Percentiles rank a stretch among this genome's conserved stretches.
Conservation (phyloP, 2,329 filamentous ascomycete genomes). For the Cytospora chrysosperma region DNA sequence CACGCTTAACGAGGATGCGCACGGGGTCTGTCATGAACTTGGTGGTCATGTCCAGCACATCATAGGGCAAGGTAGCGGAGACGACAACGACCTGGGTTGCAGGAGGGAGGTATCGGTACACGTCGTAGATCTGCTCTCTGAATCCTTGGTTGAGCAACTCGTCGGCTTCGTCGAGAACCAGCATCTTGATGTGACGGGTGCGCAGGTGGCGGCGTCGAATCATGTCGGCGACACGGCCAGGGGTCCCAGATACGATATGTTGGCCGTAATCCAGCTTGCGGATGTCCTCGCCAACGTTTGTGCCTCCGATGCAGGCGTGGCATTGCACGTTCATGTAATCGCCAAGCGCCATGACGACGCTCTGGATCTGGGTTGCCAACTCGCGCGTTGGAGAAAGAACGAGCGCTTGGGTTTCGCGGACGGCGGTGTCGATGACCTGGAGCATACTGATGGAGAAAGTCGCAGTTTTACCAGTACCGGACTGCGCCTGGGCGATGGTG, state of each 20-base stretch:
- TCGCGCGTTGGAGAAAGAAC: conserved; percentile 98
- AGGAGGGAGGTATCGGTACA: conserved; percentile 98
- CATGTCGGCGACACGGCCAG: conserved; percentile 99
- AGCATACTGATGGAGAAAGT: conserved; percentile 99
- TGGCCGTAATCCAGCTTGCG: conserved; percentile 94
- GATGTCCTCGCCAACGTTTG: conserved; percentile 97
- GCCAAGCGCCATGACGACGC: conserved; percentile 96
- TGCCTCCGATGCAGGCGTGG: conserved; percentile 99
- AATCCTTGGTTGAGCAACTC: conserved; percentile 96
- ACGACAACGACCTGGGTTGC: conserved; percentile 98
- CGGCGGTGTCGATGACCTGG: conserved; percentile 93
- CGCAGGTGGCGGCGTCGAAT: conserved; percentile 96
- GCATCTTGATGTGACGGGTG: conserved; percentile 99
- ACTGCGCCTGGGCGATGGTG: conserved; percentile 97
- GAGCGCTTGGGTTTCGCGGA: conserved; percentile 97
- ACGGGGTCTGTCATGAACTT: conserved; percentile 99
- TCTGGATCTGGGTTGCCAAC: conserved; percentile 98
- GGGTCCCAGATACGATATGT: conserved; percentile 96
- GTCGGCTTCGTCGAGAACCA: conserved; percentile 98
- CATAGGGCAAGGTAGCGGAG: conserved; percentile 97
- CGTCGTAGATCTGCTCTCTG: conserved; percentile 99
- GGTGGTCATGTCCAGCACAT: conserved; percentile 98
- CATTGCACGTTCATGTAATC: conserved; percentile 99
- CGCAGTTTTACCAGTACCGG: conserved; percentile 98
- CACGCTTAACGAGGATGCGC: conserved; percentile 99